Evolutionary conservation across 2,329 filamentous ascomycete genomes (phyloP).

Genomic region (Grosmannia serpens): DNA sequence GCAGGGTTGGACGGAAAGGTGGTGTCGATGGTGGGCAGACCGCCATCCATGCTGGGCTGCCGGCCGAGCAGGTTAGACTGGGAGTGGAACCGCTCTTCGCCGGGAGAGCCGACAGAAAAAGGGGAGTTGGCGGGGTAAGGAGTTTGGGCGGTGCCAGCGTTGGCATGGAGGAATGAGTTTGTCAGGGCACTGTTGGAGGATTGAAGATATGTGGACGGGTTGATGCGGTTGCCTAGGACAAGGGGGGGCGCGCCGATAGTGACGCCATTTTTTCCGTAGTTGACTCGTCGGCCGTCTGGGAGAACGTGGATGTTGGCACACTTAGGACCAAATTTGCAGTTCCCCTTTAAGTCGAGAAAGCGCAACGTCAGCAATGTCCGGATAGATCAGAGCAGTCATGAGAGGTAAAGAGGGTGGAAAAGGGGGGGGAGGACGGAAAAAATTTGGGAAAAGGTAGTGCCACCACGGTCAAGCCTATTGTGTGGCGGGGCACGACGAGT

Average conservation of each 20-base stretch:
- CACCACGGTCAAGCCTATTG: neutral
- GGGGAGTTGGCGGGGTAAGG: neutral
- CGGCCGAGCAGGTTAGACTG: slow-evolving; percentile 26
- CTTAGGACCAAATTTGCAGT: slow-evolving; percentile 97
- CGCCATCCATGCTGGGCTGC: slow-evolving; percentile 42
- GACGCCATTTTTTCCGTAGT: slow-evolving; percentile 61
- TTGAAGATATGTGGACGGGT: slow-evolving; percentile 52
- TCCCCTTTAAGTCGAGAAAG: slow-evolving; percentile 55
- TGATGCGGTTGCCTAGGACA: slow-evolving; percentile 56
- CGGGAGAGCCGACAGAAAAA: slow-evolving; percentile 19
- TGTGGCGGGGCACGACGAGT: neutral
- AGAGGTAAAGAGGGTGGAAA: no score
- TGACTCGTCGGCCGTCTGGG: slow-evolving; percentile 84
- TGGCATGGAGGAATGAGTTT: slow-evolving; percentile 47
- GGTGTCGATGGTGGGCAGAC: slow-evolving; percentile 46
- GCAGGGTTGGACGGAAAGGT: slow-evolving; percentile 42
- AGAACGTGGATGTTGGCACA: slow-evolving; percentile 95
- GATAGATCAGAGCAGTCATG: no score
- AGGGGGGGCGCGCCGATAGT: slow-evolving; percentile 45
- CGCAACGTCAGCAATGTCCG: neutral
- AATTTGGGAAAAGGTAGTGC: neutral
- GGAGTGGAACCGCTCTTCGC: slow-evolving; percentile 25
- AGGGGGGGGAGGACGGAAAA: neutral
- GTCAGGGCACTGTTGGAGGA: slow-evolving; percentile 60
- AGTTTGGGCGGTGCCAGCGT: slow-evolving; percentile 10